phyloP scores from a whole-genome alignment of 495 filamentous ascomycete species.

The Cairneyella variabilis region DNA sequence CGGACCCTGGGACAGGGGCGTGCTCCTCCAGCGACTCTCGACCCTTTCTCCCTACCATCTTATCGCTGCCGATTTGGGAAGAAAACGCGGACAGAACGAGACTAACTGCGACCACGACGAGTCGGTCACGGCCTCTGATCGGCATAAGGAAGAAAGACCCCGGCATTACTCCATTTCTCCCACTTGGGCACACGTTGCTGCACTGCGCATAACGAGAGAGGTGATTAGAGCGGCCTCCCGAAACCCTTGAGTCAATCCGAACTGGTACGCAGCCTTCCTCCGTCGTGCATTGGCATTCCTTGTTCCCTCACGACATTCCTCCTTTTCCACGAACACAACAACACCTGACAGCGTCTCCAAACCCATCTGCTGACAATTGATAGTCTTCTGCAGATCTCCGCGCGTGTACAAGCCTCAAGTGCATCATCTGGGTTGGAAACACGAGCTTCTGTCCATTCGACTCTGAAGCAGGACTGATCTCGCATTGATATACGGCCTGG shows the following conservation, averaged over 20 bases:
- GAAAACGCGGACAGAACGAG: not conserved
- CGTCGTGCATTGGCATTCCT: slow-evolving; percentile 18
- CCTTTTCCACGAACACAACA: slow-evolving; percentile 11
- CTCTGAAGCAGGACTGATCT: slow-evolving; percentile 5
- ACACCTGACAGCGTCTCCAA: slow-evolving; percentile 9
- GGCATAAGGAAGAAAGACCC: slow-evolving; percentile 6
- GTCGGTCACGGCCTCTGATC: too few relatives aligned
- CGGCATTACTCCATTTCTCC: slow-evolving; percentile 16
- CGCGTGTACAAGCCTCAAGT: not conserved
- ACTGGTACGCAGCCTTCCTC: slow-evolving; percentile 22
- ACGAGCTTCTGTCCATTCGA: too few relatives aligned
- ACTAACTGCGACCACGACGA: not conserved
- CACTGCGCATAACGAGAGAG: slow-evolving; percentile 12
- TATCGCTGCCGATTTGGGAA: not conserved
- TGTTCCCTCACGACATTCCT: slow-evolving; percentile 20
- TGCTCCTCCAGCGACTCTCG: not conserved
- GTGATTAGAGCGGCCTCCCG: slow-evolving; percentile 18
- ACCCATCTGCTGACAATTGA: slow-evolving; percentile 14
- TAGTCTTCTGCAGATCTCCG: slow-evolving; percentile 3
- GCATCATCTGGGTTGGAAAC: not conserved
- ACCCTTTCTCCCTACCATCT: not conserved
- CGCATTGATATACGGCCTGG: slow-evolving; percentile 10
- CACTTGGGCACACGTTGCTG: too few relatives aligned
- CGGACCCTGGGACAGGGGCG: not conserved
- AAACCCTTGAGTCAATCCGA: slow-evolving; percentile 20